phyloP scores from a whole-genome alignment of 257 asterid species.

The Solanum paucissectum region DNA sequence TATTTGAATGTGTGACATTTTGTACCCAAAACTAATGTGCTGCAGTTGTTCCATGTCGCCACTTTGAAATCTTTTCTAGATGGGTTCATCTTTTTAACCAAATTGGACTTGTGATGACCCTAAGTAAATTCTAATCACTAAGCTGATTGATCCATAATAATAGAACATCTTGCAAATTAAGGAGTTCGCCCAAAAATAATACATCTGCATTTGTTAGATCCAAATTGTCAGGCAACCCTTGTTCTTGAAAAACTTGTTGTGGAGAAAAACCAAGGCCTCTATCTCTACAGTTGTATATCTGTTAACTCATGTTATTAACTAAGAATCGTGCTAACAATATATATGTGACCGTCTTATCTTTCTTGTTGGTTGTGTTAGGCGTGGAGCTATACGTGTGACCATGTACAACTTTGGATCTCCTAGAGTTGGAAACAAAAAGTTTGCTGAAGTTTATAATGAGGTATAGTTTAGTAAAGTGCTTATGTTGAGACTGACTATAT shows the following conservation, averaged over 20 bases:
- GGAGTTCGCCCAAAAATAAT: neutral
- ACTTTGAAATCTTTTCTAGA: neutral
- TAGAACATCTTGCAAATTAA: neutral
- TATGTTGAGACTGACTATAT: neutral
- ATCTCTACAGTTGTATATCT: neutral
- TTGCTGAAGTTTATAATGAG: conserved; percentile 89
- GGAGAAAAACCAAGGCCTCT: neutral
- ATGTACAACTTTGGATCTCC: conserved; percentile 99
- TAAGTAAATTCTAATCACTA: neutral
- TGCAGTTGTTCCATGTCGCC: neutral
- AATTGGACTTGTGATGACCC: neutral
- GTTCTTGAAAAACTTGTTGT: neutral
- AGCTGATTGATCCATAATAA: neutral
- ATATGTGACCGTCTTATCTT: neutral
- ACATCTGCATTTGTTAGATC: neutral
- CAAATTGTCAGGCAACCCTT: neutral
- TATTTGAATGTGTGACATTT: neutral
- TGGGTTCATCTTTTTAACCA: neutral
- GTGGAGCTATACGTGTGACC: conserved; percentile 68
- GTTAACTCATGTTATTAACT: no score
- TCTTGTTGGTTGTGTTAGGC: conserved; percentile 28
- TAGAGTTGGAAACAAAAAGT: conserved; percentile 86
- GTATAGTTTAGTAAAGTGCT: conserved; percentile 18
- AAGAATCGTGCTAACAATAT: neutral
- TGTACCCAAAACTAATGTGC: neutral